phyloP scores from a whole-genome alignment of 2,329 filamentous ascomycete species.

The Diplodia scrobiculata region DNA sequence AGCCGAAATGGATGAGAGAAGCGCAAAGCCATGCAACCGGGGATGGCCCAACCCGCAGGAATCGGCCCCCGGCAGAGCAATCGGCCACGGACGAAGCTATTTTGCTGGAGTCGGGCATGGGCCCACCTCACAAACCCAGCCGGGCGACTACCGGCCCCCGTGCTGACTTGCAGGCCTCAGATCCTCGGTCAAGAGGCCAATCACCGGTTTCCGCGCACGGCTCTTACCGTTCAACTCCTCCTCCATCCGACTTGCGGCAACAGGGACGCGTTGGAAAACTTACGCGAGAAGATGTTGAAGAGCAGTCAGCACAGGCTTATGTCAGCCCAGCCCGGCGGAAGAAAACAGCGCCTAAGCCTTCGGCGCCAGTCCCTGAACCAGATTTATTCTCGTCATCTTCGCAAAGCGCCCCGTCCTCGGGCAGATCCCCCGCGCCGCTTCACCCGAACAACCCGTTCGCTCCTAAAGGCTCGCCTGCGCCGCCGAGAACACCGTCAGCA shows the following conservation, averaged over 20 bases:
- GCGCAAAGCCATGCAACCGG: conserved; percentile 49
- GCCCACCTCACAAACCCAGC: conserved; percentile 54
- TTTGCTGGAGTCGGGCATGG: conserved; percentile 70
- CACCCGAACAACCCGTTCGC: conserved; percentile 44
- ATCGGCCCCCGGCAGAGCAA: conserved; percentile 14
- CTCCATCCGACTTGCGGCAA: conserved; percentile 33
- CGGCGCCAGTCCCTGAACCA: conserved; percentile 43
- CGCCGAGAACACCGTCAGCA: conserved; percentile 34
- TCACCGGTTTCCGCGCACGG: conserved; percentile 6
- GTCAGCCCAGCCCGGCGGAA: conserved; percentile 82
- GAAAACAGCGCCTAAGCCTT: conserved; percentile 59
- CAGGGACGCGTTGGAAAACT: conserved; percentile 56
- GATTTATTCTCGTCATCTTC: conserved; percentile 55
- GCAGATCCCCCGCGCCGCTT: conserved; percentile 54
- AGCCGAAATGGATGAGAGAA: conserved; percentile 95
- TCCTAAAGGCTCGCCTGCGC: conserved; percentile 37
- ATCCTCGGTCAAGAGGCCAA: conserved; percentile 21
- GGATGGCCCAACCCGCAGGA: conserved; percentile 30
- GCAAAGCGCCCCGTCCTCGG: conserved; percentile 1
- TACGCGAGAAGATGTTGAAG: conserved; percentile 72
- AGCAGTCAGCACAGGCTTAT: conserved; percentile 80
- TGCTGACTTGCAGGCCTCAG: not conserved
- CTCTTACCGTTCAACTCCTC: conserved; percentile 21
- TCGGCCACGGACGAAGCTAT: conserved; percentile 62
- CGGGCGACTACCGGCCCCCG: conserved; percentile 37